A percentile compares a stretch with the other conserved stretches of the same genome.
Conservation (phyloP, 768 basidiomycete genomes). For the Lentinula sp. region DNA sequence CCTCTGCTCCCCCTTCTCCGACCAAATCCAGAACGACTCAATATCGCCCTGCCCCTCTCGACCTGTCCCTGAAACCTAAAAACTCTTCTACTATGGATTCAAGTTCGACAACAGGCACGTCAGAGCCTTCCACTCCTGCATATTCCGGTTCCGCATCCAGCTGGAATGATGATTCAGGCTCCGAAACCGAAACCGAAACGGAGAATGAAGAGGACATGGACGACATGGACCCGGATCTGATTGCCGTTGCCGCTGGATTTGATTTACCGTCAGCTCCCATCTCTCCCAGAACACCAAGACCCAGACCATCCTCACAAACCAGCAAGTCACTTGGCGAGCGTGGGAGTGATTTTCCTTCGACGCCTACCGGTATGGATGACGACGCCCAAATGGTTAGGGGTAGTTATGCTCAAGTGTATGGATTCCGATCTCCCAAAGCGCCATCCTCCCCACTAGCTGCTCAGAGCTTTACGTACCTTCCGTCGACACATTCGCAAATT, state of each 20-base stretch:
- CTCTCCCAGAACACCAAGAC: slow-evolving; percentile 2
- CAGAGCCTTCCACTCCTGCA: neutral
- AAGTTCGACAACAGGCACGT: neutral
- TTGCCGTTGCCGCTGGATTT: slow-evolving; percentile 1
- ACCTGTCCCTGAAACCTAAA: neutral
- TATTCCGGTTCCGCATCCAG: neutral
- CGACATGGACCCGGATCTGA: slow-evolving; percentile 2
- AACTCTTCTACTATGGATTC: neutral
- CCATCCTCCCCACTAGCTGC: neutral
- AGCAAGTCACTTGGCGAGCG: neutral
- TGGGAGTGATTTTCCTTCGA: neutral
- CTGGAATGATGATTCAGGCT: neutral
- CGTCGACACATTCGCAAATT: neutral
- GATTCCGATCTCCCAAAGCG: slow-evolving; percentile 1
- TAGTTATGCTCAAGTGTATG: slow-evolving; percentile 4
- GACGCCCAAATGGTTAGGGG: slow-evolving; percentile 1
- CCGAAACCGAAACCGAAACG: slow-evolving; percentile 1
- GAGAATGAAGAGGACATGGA: slow-evolving; percentile 4
- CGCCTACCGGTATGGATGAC: neutral
- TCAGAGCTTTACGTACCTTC: neutral
- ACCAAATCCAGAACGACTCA: neutral
- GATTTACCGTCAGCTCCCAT: neutral
- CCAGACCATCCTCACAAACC: neutral
- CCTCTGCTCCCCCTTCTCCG: neutral
- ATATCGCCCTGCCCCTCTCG: slow-evolving; percentile 2